Evolutionary conservation across 495 filamentous ascomycete genomes (phyloP).

Genomic region (Penicillium roqueforti): DNA sequence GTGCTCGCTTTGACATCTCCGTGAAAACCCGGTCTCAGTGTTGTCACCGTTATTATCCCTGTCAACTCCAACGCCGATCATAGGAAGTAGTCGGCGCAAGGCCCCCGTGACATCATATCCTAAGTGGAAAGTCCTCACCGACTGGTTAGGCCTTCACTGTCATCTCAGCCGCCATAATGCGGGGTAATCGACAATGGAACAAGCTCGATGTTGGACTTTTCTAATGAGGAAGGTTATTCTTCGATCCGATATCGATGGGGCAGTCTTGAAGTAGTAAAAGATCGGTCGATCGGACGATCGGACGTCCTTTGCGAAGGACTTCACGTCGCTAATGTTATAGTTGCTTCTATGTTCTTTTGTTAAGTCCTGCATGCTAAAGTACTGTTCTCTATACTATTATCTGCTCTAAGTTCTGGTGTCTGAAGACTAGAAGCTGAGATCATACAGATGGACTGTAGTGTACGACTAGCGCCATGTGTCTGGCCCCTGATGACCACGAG

Average conservation of each 20-base stretch:
- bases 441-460: not conserved
- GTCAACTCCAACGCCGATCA: not conserved
- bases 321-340: not conserved
- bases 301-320: not conserved
- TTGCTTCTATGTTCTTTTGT: not conserved
- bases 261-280: not conserved
- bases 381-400: too few relatives aligned
- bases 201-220: not conserved
- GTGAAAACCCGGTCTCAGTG: not conserved
- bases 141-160: not conserved
- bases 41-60: not conserved
- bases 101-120: constrained; percentile 1
- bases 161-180: not conserved
- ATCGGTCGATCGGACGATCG: not conserved
- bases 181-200: not conserved
- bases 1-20: too few relatives aligned
- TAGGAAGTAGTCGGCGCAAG: not conserved
- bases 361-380: too few relatives aligned
- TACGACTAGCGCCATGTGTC: not conserved
- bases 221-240: not conserved
- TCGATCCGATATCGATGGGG: not conserved
- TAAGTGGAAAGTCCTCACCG: constrained; percentile 2
- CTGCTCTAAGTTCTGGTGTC: too few relatives aligned
- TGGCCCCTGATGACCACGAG: not conserved
- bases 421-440: not conserved